Evolutionary conservation across 768 basidiomycete genomes (phyloP).

Genomic region (Boletellus sp.): DNA sequence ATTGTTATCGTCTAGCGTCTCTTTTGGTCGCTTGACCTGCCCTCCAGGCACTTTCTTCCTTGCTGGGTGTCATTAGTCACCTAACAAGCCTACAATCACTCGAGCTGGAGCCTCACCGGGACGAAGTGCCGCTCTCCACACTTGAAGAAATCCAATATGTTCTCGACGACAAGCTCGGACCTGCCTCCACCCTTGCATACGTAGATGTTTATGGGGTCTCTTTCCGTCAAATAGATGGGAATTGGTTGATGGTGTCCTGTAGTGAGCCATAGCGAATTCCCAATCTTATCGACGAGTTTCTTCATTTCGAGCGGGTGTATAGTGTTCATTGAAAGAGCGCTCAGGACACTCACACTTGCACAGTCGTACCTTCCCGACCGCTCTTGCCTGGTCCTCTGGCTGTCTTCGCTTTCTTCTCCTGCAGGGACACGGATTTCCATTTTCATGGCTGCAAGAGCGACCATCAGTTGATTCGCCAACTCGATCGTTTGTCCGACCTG

Average conservation of each 20-base stretch:
- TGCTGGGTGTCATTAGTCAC: background rate
- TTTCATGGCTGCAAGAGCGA: conserved; percentile 66
- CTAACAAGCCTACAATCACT: background rate
- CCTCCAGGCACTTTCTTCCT: background rate
- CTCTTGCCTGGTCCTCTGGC: conserved; percentile 40
- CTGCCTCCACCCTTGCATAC: background rate
- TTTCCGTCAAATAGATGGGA: background rate
- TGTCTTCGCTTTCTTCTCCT: conserved; percentile 42
- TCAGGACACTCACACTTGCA: conserved; percentile 35
- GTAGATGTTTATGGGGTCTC: background rate
- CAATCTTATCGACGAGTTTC: background rate
- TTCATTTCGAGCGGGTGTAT: too few species aligned
- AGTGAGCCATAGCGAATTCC: too few species aligned
- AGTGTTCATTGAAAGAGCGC: too few species aligned
- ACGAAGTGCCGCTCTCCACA: background rate
- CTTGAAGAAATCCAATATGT: background rate
- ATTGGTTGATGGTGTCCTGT: conserved; percentile 4
- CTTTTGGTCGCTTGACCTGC: background rate
- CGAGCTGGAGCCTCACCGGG: background rate
- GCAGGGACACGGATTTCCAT: conserved; percentile 52
- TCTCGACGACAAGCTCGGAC: background rate
- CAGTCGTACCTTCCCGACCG: conserved; percentile 40
- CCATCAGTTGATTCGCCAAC: conserved; percentile 40
- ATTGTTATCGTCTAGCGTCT: background rate
- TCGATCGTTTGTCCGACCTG: conserved; percentile 40